Conservation (phyloP, 192 early-diverging fungal genomes). For the Coemansia guatemalensis region DNA sequence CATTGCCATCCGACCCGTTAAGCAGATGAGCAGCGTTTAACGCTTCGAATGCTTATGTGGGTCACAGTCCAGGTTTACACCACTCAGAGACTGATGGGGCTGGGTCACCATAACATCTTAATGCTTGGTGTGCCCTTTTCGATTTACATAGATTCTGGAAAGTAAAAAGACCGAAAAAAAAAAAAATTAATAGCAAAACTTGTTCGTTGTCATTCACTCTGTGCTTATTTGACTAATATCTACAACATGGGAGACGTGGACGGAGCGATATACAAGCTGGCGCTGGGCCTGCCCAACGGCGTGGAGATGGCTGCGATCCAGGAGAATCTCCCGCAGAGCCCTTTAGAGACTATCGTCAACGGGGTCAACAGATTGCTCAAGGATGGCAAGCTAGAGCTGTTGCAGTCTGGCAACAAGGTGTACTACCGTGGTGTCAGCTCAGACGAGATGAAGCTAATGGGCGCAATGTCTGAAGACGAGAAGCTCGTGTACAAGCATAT, state of each 20-base stretch:
- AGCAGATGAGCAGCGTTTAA: no score
- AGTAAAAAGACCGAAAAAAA: neutral
- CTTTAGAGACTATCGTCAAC: conserved; percentile 36
- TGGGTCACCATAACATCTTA: no score
- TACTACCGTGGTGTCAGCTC: conserved; percentile 31
- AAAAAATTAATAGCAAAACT: neutral
- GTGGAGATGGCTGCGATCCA: conserved; percentile 20
- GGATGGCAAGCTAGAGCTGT: conserved; percentile 30
- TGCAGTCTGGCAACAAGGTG: conserved; percentile 26
- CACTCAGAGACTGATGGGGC: no score
- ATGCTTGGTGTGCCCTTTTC: no score
- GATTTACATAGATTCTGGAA: neutral
- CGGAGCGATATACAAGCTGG: conserved; percentile 17
- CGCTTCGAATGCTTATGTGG: no score
- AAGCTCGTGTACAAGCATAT: conserved; percentile 80
- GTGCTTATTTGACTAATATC: neutral
- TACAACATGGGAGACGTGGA: conserved; percentile 17
- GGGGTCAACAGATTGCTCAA: conserved; percentile 37
- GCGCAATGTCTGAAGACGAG: conserved; percentile 66
- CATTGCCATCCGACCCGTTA: conserved; percentile 54
- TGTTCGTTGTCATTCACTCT: no score
- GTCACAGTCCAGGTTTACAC: no score
- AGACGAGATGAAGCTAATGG: conserved; percentile 43
- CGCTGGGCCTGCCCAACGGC: conserved; percentile 16
- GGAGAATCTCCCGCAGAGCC: conserved; percentile 10